Evolutionary conservation across 2,329 filamentous ascomycete species (phyloP), one percentile per base, ranked within the genome.

Genomic region (Stagonosporopsis chrysanthemi): DNA sequence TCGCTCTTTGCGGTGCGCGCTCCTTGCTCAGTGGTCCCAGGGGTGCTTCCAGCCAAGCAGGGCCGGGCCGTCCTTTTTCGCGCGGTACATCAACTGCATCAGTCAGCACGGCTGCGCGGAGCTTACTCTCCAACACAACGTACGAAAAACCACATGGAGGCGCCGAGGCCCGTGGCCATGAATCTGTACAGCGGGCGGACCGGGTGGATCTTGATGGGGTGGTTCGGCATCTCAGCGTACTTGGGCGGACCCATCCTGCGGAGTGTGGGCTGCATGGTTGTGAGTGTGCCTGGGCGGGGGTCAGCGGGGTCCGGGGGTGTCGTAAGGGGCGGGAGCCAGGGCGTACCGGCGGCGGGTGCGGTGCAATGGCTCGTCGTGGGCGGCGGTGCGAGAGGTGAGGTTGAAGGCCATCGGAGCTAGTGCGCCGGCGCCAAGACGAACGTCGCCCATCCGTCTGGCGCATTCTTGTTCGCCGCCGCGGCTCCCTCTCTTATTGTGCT

Each of bases 71-170:
- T 99, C 95, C 82, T 97, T 90, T 87, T 94, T 96, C 71, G 92
- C 92, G 72, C 95, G 88, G 82, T 97, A 98, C 88, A 97, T 92
- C 75, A 97, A 81, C 93, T 97, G 71, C 35, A 6, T 14, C 26
- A 24, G 58, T 76, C 40, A 77, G 73, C 56, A 11, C 31, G 17
- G 7, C 28, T 11, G 7, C 6, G 7, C 28, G 11, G 28, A 3
- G 28, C 7, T 3, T 6, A 11, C 7, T 9, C 28, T 31, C 7
- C 12, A 24, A 9, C 44, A 58, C 7, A 53, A 82, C 90, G 75
- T 86, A 98, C 93, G 79, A 95, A 99, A 81, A 99, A 98, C 95
- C 95, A 99, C 95, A 98, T 99, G 81, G 90, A 91, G 52, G 95
- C 95, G 68, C 92, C 91, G 62, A 99, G 84, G 61, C 89, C 91